Evolutionary conservation across 768 basidiomycete species (phyloP).

Genomic region (Boletales sp.): DNA sequence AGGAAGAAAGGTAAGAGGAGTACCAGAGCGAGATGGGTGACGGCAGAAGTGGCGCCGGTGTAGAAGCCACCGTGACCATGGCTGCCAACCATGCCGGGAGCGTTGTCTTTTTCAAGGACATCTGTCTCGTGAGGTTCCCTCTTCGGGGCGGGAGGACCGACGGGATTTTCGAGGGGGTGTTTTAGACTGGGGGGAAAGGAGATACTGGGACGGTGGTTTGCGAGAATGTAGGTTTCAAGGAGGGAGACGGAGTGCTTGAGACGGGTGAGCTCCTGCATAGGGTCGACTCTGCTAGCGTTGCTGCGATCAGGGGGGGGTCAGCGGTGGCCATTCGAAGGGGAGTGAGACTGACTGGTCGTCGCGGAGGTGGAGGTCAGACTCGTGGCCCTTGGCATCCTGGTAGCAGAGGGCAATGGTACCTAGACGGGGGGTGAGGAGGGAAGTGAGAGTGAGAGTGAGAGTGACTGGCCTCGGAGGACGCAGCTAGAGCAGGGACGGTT

Average conservation of each 20-base stretch:
- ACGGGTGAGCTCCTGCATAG: conserved; percentile 38
- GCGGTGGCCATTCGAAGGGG: conserved; percentile 34
- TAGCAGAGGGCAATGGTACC: conserved; percentile 81
- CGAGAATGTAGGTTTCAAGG: conserved; percentile 33
- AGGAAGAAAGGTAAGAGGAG: conserved; percentile 12
- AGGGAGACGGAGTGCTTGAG: conserved; percentile 41
- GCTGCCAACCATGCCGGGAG: conserved; percentile 65
- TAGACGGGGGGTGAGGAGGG: conserved; percentile 30
- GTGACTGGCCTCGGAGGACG: conserved; percentile 66
- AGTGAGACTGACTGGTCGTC: conserved; percentile 41
- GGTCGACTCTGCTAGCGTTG: conserved; percentile 35
- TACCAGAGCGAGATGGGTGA: conserved; percentile 65
- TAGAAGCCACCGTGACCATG: conserved; percentile 69
- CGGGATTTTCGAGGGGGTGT: conserved; percentile 19
- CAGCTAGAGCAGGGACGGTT: conserved; percentile 88
- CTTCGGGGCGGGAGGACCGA: conserved; percentile 41
- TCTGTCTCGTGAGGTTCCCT: conserved; percentile 52
- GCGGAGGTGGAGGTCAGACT: conserved; percentile 50
- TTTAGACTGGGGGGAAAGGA: conserved; percentile 26
- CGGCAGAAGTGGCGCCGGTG: conserved; percentile 75
- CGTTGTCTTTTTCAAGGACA: conserved; percentile 41
- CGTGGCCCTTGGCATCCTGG: conserved; percentile 67
- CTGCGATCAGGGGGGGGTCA: conserved; percentile 20
- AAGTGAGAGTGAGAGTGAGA: conserved; percentile 2
- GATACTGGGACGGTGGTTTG: conserved; percentile 25